These are phyloP conservation scores for Agapanthus africanus DNA, from an alignment of 106 monocot species.

Conservation along the genomic window DNA sequence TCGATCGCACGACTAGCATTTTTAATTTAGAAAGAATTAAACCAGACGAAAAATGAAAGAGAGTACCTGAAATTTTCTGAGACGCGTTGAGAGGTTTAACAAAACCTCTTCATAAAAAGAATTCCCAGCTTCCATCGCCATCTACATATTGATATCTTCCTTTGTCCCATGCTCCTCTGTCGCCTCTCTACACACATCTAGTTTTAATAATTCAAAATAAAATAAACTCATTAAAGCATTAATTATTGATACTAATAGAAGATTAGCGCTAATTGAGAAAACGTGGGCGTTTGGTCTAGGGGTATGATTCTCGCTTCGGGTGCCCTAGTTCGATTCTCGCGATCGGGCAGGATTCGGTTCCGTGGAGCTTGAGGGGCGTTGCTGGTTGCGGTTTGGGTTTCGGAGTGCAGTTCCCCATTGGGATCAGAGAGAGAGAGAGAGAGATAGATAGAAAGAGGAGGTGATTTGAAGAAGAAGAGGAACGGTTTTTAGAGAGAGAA, in stretches of 20 bases:
- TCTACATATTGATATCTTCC: constrained; percentile 66
- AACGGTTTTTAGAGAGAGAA: too few relatives aligned
- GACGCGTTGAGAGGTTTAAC: constrained; percentile 43
- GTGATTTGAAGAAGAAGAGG: not conserved
- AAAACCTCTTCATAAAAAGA: constrained; percentile 47
- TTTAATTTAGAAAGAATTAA: too few relatives aligned
- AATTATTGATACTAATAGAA: not conserved
- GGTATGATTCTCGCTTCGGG: not conserved
- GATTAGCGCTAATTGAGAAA: not conserved
- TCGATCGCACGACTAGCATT: too few relatives aligned
- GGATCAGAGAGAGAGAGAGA: too few relatives aligned
- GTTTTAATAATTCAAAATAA: not conserved
- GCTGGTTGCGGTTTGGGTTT: not conserved
- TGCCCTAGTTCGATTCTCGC: not conserved
- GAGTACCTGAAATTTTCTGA: constrained; percentile 62
- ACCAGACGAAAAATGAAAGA: too few relatives aligned
- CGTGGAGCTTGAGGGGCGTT: constrained; percentile 20
- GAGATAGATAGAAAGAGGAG: not conserved
- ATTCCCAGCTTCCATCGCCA: constrained; percentile 33
- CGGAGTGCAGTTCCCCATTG: constrained; percentile 4
- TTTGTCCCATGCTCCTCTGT: constrained; percentile 76
- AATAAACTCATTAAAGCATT: not conserved
- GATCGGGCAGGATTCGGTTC: constrained; percentile 18
- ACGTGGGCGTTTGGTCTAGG: not conserved
- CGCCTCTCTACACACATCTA: constrained; percentile 45